These are phyloP conservation scores for Phaffia tasmanica DNA, from an alignment of 768 basidiomycete genomes.

Conservation along the genomic window DNA sequence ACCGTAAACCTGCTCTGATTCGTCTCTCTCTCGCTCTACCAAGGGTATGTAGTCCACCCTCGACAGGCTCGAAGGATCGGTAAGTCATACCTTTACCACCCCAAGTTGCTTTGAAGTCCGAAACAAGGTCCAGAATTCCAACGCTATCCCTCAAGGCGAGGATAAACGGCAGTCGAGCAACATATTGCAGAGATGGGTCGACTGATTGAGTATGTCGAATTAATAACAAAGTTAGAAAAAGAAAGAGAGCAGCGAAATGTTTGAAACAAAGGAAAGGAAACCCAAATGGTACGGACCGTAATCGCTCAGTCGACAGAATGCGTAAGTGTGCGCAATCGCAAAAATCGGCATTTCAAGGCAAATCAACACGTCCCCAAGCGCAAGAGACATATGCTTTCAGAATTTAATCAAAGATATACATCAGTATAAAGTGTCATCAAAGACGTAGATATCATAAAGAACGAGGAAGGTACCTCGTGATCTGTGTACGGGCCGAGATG, in stretches of 20 bases:
- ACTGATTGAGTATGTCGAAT: not conserved
- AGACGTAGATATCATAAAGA: not conserved
- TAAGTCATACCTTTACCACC: conserved; percentile 88
- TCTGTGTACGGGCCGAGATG: conserved; percentile 79
- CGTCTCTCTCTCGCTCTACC: conserved; percentile 74
- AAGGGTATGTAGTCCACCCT: conserved; percentile 72
- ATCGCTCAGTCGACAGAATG: conserved; percentile 50
- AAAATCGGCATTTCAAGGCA: conserved; percentile 97
- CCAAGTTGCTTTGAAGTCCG: conserved; percentile 71
- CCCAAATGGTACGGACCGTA: conserved; percentile 14
- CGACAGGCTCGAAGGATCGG: conserved; percentile 89
- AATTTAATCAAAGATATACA: not conserved
- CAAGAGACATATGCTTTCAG: conserved; percentile 65
- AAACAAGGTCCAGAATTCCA: conserved; percentile 71
- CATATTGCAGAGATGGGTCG: conserved; percentile 15
- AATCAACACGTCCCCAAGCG: conserved; percentile 79
- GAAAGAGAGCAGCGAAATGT: conserved; percentile 62
- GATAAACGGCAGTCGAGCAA: conserved; percentile 66
- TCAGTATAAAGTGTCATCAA: not conserved
- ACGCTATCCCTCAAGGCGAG: conserved; percentile 83
- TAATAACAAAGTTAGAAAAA: not conserved
- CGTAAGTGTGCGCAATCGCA: conserved; percentile 86
- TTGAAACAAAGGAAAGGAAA: conserved; percentile 28
- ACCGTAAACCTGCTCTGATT: conserved; percentile 83
- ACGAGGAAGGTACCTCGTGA: conserved; percentile 42